These are phyloP conservation scores for Annona cherimola DNA, from an alignment of 164 flowering plant genomes.

Conservation along the genomic window DNA sequence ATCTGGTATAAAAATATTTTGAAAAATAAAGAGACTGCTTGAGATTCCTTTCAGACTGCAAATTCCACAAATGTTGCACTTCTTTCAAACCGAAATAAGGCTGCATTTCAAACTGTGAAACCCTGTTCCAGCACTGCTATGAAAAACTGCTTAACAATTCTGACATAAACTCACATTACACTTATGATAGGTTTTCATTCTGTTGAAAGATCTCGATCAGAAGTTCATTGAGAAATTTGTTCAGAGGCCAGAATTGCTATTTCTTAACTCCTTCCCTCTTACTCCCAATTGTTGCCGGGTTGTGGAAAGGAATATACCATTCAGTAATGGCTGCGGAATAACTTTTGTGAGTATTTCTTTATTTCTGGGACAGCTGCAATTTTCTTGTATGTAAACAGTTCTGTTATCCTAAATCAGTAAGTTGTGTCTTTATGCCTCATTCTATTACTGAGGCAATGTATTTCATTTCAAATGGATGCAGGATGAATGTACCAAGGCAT, in stretches of 20 bases:
- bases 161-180: no score
- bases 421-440: background rate
- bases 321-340: conserved; percentile 43
- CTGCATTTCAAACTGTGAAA: no score
- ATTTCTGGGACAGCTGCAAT: background rate
- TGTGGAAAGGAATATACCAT: conserved; percentile 38
- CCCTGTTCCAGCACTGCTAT: no score
- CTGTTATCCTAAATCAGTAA: background rate
- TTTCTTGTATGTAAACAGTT: background rate
- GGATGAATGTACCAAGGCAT: conserved; percentile 76
- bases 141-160: no score
- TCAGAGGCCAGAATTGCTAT: conserved; percentile 35
- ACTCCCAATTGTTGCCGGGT: conserved; percentile 84
- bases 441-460: background rate
- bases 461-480: conserved; percentile 22
- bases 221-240: conserved; percentile 30
- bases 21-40: no score
- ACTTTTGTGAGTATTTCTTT: conserved; percentile 47
- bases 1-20: no score
- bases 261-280: conserved; percentile 52
- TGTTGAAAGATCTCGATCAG: conserved; percentile 51
- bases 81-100: background rate
- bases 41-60: background rate
- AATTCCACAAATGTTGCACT: background rate
- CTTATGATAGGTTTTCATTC: conserved; percentile 38